A percentile compares a stretch with the other conserved stretches of the same genome.
Evolutionary conservation across 2,329 filamentous ascomycete species (phyloP).

Genomic region (Xenosphaeropsis pyriputrescens): DNA sequence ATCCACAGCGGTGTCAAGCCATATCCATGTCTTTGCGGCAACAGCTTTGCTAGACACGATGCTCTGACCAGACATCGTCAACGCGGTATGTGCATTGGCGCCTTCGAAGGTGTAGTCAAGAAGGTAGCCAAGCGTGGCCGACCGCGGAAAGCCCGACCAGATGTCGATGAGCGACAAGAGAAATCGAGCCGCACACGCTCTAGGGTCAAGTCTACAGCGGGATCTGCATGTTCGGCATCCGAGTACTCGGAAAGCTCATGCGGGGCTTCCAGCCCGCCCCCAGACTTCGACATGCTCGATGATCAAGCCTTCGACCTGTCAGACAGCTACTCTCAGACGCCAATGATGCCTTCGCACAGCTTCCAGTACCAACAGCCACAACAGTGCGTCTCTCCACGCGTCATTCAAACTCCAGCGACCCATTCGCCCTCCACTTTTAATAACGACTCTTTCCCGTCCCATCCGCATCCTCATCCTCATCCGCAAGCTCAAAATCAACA

Average conservation of each 20-base stretch:
- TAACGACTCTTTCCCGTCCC: conserved; percentile 8
- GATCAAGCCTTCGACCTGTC: conserved; percentile 17
- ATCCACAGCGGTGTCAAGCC: conserved; percentile 95
- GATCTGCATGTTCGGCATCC: conserved; percentile 33
- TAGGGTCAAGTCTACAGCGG: conserved; percentile 29
- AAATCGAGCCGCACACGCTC: conserved; percentile 39
- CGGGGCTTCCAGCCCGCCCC: conserved; percentile 31
- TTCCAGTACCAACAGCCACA: too few relatives aligned
- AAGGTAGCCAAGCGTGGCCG: conserved; percentile 53
- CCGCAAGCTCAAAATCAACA: conserved; percentile 4
- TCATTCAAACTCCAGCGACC: conserved; percentile 13
- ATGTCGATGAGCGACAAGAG: conserved; percentile 31
- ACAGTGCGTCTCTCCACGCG: conserved; percentile 16
- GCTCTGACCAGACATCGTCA: conserved; percentile 89
- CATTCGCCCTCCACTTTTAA: conserved; percentile 14
- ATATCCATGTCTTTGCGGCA: conserved; percentile 86
- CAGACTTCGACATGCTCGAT: conserved; percentile 26
- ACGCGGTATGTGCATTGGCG: conserved; percentile 90
- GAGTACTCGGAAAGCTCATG: conserved; percentile 41
- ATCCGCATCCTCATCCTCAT: conserved; percentile 4
- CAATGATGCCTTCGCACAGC: too few relatives aligned
- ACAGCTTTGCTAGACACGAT: conserved; percentile 89
- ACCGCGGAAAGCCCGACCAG: conserved; percentile 45
- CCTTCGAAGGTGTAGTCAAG: conserved; percentile 67
- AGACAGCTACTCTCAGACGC: too few relatives aligned